Conservation (phyloP, 2,329 filamentous ascomycete genomes). For the Ramichloridium luteum region DNA sequence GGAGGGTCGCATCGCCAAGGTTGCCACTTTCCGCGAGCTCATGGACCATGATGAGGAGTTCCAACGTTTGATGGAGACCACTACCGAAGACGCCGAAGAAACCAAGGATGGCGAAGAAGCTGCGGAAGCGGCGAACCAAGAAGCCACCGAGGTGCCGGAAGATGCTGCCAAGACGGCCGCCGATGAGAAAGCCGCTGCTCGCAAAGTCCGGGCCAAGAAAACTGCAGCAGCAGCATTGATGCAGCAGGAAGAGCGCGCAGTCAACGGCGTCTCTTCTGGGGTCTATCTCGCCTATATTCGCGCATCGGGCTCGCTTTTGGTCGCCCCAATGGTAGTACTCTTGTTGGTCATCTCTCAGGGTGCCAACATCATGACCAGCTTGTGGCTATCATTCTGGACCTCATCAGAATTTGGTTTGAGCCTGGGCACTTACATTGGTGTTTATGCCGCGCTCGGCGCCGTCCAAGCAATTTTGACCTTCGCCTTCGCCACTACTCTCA, state of each 20-base stretch:
- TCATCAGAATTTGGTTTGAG: constrained; percentile 59
- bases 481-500: constrained; percentile 63
- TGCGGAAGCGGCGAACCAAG: constrained; percentile 33
- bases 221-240: constrained; percentile 48
- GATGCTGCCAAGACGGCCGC: constrained; percentile 21
- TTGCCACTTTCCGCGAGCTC: constrained; percentile 82
- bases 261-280: constrained; percentile 64
- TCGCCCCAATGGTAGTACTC: constrained; percentile 51
- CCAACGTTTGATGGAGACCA: constrained; percentile 68
- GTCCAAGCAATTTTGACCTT: constrained; percentile 66
- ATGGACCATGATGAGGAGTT: constrained; percentile 71
- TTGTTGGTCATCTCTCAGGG: constrained; percentile 64
- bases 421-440: constrained; percentile 49
- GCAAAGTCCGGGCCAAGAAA: constrained; percentile 43
- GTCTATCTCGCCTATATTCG: constrained; percentile 68
- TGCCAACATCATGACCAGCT: constrained; percentile 71
- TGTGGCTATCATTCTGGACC: constrained; percentile 95
- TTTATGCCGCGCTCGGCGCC: constrained; percentile 59
- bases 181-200: constrained; percentile 45
- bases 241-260: constrained; percentile 61
- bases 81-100: constrained; percentile 49
- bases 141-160: constrained; percentile 39
- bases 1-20: constrained; percentile 65
- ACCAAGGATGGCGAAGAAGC: constrained; percentile 38
- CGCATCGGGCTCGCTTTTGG: constrained; percentile 59